These are phyloP conservation scores for Cornus suecica DNA, from an alignment of 148 eudicot species.

Conservation along the genomic window DNA sequence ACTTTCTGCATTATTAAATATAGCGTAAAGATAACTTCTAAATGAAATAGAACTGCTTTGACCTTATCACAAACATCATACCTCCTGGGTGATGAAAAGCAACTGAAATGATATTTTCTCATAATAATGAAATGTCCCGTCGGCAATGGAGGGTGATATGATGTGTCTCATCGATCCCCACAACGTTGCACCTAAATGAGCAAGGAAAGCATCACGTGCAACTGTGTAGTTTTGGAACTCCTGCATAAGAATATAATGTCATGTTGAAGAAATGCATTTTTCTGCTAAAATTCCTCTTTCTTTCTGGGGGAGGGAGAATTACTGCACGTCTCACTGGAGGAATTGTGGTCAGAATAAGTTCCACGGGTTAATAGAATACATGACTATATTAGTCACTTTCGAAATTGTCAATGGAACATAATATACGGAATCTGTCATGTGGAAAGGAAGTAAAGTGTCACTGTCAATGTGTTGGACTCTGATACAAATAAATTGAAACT, in stretches of 20 bases:
- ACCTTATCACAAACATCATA: conserved; percentile 26
- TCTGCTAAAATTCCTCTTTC: not conserved
- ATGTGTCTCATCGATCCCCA: conserved; percentile 98
- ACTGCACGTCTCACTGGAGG: not conserved
- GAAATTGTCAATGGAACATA: not conserved
- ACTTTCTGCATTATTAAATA: conserved; percentile 54
- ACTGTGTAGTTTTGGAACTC: conserved; percentile 78
- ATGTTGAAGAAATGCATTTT: conserved; percentile 7
- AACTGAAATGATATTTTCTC: conserved; percentile 92
- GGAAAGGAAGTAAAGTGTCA: not conserved
- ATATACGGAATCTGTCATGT: too few species aligned
- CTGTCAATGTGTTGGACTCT: not conserved
- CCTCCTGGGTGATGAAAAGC: conserved; percentile 89
- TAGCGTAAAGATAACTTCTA: conserved; percentile 10
- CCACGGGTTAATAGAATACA: not conserved
- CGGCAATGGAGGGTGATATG: conserved; percentile 85
- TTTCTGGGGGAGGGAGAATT: not conserved
- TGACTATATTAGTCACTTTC: too few species aligned
- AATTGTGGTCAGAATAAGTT: too few species aligned
- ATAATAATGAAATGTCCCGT: conserved; percentile 86
- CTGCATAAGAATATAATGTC: conserved; percentile 44
- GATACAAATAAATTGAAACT: not conserved
- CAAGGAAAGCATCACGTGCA: conserved; percentile 90
- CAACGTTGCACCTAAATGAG: conserved; percentile 86
- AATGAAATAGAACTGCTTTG: not conserved